These are phyloP conservation scores for Boletus hoseneyae DNA, from an alignment of 1,284 basidiomycete genomes.

Conservation along the genomic window DNA sequence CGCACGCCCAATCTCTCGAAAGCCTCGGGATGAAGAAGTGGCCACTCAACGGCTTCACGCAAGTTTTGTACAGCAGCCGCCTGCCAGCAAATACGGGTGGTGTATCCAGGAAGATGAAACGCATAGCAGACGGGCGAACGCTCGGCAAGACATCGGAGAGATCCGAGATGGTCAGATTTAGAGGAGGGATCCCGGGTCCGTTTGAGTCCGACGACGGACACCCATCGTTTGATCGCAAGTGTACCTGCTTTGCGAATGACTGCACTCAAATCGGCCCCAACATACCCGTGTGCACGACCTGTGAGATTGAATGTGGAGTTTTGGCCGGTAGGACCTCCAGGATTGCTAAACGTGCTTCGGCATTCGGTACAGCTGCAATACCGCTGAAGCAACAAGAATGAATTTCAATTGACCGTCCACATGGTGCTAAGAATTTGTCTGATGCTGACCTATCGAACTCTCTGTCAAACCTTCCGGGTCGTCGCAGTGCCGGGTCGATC, in stretches of 20 bases:
- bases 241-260: conserved; percentile 94
- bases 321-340: conserved; percentile 78
- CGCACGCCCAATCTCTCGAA: conserved; percentile 87
- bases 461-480: conserved; percentile 94
- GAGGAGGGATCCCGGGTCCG: conserved; percentile 23
- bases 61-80: conserved; percentile 76
- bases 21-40: conserved; percentile 79
- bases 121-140: conserved; percentile 91
- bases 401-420: conserved; percentile 1
- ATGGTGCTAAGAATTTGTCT: conserved; percentile 1
- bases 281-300: conserved; percentile 89
- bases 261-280: conserved; percentile 92
- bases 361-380: conserved; percentile 80
- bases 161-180: conserved; percentile 60
- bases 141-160: conserved; percentile 69
- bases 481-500: conserved; percentile 91
- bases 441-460: conserved; percentile 86
- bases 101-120: conserved; percentile 87
- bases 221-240: conserved; percentile 82
- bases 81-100: conserved; percentile 88
- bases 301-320: conserved; percentile 83
- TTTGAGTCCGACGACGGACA: conserved; percentile 32
- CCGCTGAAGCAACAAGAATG: conserved; percentile 5
- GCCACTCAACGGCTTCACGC: conserved; percentile 93
- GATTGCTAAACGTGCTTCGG: conserved; percentile 79